Conservation (phyloP, 2,329 filamentous ascomycete species). For the Microdochium paspali region DNA sequence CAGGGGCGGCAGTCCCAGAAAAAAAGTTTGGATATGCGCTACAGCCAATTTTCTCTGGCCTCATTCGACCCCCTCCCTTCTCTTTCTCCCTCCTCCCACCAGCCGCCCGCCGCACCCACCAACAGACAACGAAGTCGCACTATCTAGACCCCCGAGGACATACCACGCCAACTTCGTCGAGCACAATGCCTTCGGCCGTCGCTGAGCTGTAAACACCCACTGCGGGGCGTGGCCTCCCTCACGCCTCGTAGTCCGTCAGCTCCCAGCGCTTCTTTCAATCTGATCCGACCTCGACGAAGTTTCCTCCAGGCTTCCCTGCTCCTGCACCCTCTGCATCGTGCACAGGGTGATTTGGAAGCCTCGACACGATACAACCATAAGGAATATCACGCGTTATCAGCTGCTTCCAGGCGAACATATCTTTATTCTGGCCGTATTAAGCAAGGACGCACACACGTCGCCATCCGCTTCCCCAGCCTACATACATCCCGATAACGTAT, state of each 20-base stretch:
- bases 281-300: conserved; percentile 57
- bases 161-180: conserved; percentile 57
- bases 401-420: conserved; percentile 8
- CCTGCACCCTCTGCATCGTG: conserved; percentile 17
- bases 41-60: background rate
- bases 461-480: too few relatives aligned
- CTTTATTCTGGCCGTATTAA: background rate
- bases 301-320: conserved; percentile 46
- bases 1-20: background rate
- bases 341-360: conserved; percentile 16
- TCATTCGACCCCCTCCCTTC: conserved; percentile 9
- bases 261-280: conserved; percentile 58
- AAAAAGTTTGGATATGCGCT: conserved; percentile 1
- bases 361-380: conserved; percentile 20
- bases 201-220: conserved; percentile 88
- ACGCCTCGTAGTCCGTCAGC: conserved; percentile 78
- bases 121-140: conserved; percentile 61
- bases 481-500: too few relatives aligned
- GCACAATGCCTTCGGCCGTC: conserved; percentile 63
- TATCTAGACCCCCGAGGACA: conserved; percentile 25
- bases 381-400: conserved; percentile 11
- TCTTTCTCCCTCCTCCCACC: conserved; percentile 21
- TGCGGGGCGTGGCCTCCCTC: conserved; percentile 53
- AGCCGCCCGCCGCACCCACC: conserved; percentile 19
- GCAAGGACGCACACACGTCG: too few relatives aligned